Evolutionary conservation across 805 yeast genomes (phyloP).

Genomic region (Clavispora fructus): DNA sequence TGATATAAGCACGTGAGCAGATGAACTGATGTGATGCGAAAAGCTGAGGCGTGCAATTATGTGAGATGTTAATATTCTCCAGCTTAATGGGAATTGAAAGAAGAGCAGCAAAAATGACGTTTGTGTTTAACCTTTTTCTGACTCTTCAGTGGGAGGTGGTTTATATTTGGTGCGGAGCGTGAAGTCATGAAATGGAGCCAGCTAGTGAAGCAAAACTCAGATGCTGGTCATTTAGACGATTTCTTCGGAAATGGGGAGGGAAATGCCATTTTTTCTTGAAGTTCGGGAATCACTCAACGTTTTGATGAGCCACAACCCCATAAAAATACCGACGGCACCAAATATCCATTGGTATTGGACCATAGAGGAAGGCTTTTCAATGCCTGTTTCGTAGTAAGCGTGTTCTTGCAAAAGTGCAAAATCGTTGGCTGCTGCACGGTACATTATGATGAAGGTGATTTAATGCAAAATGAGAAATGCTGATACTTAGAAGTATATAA

Average conservation of each 20-base stretch:
- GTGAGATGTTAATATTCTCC: background rate
- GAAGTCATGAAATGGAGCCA: background rate
- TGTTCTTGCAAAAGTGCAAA: slow-evolving; percentile 10
- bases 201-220: background rate
- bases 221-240: background rate
- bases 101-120: background rate
- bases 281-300: background rate
- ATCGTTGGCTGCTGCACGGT: background rate
- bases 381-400: slow-evolving; percentile 7
- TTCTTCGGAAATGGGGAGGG: background rate
- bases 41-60: background rate
- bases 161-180: background rate
- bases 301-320: background rate
- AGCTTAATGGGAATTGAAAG: background rate
- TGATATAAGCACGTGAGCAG: background rate
- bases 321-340: background rate
- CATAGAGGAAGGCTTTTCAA: background rate
- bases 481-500: background rate
- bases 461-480: background rate
- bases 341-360: background rate
- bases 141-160: background rate
- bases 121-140: background rate
- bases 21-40: background rate
- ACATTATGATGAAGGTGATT: background rate
- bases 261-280: background rate